phyloP scores from a whole-genome alignment of 2,329 filamentous ascomycete genomes.

The Hypomyces perniciosus region DNA sequence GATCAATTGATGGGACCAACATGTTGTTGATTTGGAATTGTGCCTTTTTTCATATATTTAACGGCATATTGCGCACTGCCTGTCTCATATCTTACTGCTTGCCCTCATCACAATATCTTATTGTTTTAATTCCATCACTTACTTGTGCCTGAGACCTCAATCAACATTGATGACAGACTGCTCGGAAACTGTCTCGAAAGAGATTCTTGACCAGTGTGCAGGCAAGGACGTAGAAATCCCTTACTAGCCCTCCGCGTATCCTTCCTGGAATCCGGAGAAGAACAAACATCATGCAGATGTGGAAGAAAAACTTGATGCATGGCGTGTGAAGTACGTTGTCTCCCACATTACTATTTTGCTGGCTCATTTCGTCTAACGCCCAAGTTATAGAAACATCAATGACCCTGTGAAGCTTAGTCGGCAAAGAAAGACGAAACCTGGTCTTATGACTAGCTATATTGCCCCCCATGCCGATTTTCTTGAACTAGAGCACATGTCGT shows the following conservation, averaged over 20 bases:
- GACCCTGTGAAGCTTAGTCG: not conserved
- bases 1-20: too few relatives aligned
- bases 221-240: not conserved
- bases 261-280: not conserved
- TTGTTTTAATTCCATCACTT: too few relatives aligned
- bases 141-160: too few relatives aligned
- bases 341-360: not conserved
- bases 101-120: too few relatives aligned
- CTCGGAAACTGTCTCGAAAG: not conserved
- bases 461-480: not conserved
- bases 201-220: not conserved
- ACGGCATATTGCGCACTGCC: too few relatives aligned
- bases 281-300: not conserved
- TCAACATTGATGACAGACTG: not conserved
- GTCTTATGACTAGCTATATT: not conserved
- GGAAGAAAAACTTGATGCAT: not conserved
- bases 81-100: too few relatives aligned
- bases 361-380: not conserved
- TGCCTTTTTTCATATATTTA: too few relatives aligned
- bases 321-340: not conserved
- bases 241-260: not conserved
- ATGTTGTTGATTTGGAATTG: too few relatives aligned
- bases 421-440: not conserved
- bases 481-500: not conserved
- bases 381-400: not conserved